Conservation (phyloP, 108 stramenopile genomes). For the Cyclostephanos tholiformis region DNA sequence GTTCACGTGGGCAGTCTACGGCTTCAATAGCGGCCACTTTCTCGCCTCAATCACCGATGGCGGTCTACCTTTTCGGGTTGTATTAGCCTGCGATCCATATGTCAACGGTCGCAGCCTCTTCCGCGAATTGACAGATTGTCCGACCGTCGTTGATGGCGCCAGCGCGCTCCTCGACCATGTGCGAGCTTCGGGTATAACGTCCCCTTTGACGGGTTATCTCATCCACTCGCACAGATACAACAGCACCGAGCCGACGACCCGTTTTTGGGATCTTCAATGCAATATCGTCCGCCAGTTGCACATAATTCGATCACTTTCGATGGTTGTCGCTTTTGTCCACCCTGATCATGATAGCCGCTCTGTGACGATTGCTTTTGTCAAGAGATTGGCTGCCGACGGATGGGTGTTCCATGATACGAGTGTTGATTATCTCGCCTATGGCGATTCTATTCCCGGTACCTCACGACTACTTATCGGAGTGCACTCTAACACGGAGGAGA, state of each 20-base stretch:
- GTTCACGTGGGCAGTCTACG: neutral
- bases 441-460: neutral
- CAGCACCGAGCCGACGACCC: neutral
- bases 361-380: neutral
- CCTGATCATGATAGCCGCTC: neutral
- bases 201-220: neutral
- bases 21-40: neutral
- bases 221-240: neutral
- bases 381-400: neutral
- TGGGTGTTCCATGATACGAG: neutral
- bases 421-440: neutral
- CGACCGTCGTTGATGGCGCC: neutral
- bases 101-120: neutral
- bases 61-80: too few species aligned
- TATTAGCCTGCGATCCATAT: neutral
- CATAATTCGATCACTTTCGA: neutral
- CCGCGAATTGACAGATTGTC: conserved; percentile 6
- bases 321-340: conserved; percentile 3
- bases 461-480: neutral
- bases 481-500: neutral
- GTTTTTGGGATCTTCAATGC: neutral
- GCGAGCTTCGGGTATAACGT: neutral
- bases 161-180: neutral
- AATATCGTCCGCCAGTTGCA: neutral
- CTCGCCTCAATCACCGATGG: neutral